A percentile compares a stretch with the other conserved stretches of the same genome.
phyloP scores from a whole-genome alignment of 2,329 filamentous ascomycete species.

The Monilinia laxa region DNA sequence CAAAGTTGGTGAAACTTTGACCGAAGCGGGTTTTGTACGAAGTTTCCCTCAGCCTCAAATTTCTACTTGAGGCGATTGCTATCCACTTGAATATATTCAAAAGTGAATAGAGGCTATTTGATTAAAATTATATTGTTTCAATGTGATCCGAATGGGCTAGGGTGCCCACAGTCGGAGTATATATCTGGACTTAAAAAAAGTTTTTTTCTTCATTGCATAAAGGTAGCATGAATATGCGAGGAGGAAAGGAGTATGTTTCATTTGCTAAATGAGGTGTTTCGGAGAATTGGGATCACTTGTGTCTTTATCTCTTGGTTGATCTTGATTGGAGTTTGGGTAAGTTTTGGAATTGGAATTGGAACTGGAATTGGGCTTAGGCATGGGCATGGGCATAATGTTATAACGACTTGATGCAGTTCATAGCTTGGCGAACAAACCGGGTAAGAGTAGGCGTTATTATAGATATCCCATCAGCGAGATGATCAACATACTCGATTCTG shows the following conservation, averaged over 20 bases:
- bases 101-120: neutral
- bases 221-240: slow-evolving; percentile 5
- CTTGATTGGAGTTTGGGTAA: neutral
- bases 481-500: slow-evolving; percentile 7
- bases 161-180: neutral
- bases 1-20: slow-evolving; percentile 19
- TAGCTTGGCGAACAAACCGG: slow-evolving; percentile 2
- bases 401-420: slow-evolving; percentile 5
- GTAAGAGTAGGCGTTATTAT: slow-evolving; percentile 4
- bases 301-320: slow-evolving; percentile 6
- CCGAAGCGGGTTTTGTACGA: slow-evolving; percentile 16
- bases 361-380: neutral
- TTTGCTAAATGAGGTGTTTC: slow-evolving; percentile 7
- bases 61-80: neutral
- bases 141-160: neutral
- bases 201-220: slow-evolving; percentile 12
- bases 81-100: neutral
- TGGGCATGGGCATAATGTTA: slow-evolving; percentile 7
- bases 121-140: neutral
- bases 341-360: slow-evolving; percentile 2
- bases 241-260: neutral
- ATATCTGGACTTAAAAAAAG: slow-evolving; percentile 4
- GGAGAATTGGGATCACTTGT: slow-evolving; percentile 1
- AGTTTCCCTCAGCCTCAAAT: slow-evolving; percentile 16
- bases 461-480: slow-evolving; percentile 18